A percentile compares a stretch with the other conserved stretches of the same genome.
Conservation (phyloP, 495 filamentous ascomycete species). For the Tuber calosporum region DNA sequence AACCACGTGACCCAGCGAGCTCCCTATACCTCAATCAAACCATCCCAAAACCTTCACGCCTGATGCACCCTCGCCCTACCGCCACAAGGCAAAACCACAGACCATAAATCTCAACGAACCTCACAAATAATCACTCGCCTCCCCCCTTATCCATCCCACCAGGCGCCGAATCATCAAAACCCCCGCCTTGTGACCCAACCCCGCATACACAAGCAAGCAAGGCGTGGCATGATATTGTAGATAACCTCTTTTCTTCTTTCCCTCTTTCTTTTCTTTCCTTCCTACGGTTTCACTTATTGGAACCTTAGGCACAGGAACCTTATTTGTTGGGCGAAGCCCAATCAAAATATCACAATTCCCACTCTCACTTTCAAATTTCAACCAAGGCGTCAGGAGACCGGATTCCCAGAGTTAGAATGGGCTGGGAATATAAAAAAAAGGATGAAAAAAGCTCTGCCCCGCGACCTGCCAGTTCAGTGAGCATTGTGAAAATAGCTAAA, state of each 20-base stretch:
- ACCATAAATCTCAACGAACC: neutral
- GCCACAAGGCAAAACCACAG: neutral
- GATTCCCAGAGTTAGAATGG: too few species aligned
- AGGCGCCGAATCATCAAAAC: neutral
- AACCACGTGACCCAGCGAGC: neutral
- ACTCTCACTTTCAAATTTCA: too few species aligned
- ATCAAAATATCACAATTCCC: too few species aligned
- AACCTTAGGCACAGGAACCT: neutral
- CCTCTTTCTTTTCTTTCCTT: neutral
- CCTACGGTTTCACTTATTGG: neutral
- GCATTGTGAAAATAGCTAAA: too few species aligned
- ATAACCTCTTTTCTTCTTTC: neutral
- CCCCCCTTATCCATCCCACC: neutral
- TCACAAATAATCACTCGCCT: neutral
- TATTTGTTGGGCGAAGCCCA: too few species aligned
- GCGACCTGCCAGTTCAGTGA: too few species aligned
- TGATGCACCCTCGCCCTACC: neutral
- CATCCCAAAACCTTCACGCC: neutral
- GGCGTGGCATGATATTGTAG: neutral
- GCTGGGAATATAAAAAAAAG: too few species aligned
- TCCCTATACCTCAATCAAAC: neutral
- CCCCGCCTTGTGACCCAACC: neutral
- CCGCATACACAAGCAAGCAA: neutral
- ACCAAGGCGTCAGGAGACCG: too few species aligned
- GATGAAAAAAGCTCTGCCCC: too few species aligned